Evolutionary conservation across 75 land plant genomes (phyloP).

Genomic region (Larix kaempferi): DNA sequence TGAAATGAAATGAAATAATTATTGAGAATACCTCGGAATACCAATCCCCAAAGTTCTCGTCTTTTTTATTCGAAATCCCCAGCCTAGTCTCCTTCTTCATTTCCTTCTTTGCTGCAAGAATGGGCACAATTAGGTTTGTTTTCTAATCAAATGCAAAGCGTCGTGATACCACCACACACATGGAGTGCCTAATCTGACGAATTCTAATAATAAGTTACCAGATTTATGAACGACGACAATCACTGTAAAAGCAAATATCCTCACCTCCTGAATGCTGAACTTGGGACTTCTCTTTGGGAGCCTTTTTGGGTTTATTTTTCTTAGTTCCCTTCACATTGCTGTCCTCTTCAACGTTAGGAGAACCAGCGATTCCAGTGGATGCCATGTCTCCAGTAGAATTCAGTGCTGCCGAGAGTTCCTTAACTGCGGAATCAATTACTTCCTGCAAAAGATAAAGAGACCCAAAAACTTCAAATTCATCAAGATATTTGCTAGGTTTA

Average conservation of each 20-base stretch:
- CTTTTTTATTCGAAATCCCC: slow-evolving; percentile 75
- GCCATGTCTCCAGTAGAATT: background rate
- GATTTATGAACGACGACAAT: background rate
- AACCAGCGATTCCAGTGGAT: background rate
- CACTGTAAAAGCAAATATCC: background rate
- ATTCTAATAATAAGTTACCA: background rate
- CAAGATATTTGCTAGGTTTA: too few species aligned
- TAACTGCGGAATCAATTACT: background rate
- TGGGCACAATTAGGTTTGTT: background rate
- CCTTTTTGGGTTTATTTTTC: slow-evolving; percentile 6
- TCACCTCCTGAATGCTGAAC: background rate
- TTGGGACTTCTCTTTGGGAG: background rate
- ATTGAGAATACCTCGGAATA: slow-evolving; percentile 72
- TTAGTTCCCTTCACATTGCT: background rate
- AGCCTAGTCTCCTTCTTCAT: slow-evolving; percentile 93
- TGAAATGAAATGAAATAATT: too few species aligned
- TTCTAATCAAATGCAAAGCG: background rate
- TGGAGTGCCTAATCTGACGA: background rate
- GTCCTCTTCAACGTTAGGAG: background rate
- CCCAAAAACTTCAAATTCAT: background rate
- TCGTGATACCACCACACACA: background rate
- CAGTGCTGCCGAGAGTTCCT: background rate
- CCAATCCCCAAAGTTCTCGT: slow-evolving; percentile 96
- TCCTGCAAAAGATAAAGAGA: background rate
- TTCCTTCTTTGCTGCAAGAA: slow-evolving; percentile 63